These are phyloP conservation scores for Nitzschia putrida DNA, from an alignment of 108 stramenopile genomes.

Conservation along the genomic window DNA sequence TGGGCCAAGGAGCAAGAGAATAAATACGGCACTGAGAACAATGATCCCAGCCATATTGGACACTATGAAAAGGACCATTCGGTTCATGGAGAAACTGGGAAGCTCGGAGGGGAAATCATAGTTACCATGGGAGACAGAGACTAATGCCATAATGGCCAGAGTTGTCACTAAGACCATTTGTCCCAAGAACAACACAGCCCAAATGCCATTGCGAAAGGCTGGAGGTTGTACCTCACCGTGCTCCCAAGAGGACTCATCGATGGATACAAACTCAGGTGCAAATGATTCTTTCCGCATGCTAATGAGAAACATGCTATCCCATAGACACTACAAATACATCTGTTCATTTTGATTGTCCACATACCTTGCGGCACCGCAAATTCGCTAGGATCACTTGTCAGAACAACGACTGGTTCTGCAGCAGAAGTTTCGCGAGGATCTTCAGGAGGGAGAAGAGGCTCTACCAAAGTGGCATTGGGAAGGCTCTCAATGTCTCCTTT, in stretches of 20 bases:
- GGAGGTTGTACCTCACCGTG: conserved; percentile 29
- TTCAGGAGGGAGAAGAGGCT: conserved; percentile 14
- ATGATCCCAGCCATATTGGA: conserved; percentile 20
- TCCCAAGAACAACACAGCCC: conserved; percentile 23
- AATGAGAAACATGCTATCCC: background rate
- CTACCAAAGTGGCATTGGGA: conserved; percentile 12
- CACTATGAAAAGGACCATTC: conserved; percentile 9
- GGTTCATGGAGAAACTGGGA: background rate
- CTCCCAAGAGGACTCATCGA: conserved; percentile 36
- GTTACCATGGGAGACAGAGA: conserved; percentile 2
- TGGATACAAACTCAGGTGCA: background rate
- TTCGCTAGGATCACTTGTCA: conserved; percentile 10
- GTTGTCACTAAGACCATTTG: conserved; percentile 10
- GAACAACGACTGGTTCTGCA: conserved; percentile 5
- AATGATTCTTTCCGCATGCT: background rate
- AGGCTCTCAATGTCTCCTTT: conserved; percentile 6
- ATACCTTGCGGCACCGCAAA: background rate
- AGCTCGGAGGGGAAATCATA: background rate
- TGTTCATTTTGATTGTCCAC: background rate
- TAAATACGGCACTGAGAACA: conserved; percentile 6
- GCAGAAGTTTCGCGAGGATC: background rate
- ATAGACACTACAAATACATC: background rate
- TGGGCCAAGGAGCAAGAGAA: conserved; percentile 23
- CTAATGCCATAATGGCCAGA: conserved; percentile 20
- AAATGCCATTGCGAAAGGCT: conserved; percentile 25